Percentiles rank a stretch among this genome's conserved stretches.
Evolutionary conservation across 352 stramenopile species (phyloP).

Genomic region (Pythium guiyangense): DNA sequence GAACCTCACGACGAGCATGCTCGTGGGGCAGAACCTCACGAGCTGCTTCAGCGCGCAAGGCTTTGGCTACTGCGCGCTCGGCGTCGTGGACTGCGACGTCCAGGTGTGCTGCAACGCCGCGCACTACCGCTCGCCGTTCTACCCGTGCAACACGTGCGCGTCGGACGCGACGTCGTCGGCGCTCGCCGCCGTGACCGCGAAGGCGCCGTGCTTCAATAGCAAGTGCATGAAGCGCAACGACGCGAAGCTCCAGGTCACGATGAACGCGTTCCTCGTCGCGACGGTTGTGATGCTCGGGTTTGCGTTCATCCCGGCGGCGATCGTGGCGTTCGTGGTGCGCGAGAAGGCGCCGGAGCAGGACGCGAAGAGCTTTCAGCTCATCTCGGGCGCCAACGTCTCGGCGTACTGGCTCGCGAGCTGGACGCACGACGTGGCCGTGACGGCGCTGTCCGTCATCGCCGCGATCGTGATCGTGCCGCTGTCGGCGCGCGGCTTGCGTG

Average conservation of each 20-base stretch:
- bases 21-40: no score
- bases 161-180: no score
- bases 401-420: no score
- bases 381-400: constrained; percentile 27
- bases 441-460: constrained; percentile 21
- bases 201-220: constrained; percentile 22
- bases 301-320: constrained; percentile 35
- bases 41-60: no score
- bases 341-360: constrained; percentile 48
- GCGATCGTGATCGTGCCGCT: constrained; percentile 24
- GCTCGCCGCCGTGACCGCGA: no score
- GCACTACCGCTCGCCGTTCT: no score
- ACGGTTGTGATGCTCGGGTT: constrained; percentile 39
- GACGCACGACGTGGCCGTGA: constrained; percentile 32
- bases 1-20: no score
- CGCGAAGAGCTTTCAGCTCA: constrained; percentile 41
- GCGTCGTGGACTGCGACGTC: no score
- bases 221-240: constrained; percentile 21
- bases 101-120: no score
- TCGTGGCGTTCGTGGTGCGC: constrained; percentile 41
- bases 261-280: no score
- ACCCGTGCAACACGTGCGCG: no score
- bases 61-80: no score
- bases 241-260: constrained; percentile 34
- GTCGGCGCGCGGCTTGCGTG: constrained; percentile 13